Evolutionary conservation across 768 basidiomycete species (phyloP).

Genomic region (Mycena amicta): DNA sequence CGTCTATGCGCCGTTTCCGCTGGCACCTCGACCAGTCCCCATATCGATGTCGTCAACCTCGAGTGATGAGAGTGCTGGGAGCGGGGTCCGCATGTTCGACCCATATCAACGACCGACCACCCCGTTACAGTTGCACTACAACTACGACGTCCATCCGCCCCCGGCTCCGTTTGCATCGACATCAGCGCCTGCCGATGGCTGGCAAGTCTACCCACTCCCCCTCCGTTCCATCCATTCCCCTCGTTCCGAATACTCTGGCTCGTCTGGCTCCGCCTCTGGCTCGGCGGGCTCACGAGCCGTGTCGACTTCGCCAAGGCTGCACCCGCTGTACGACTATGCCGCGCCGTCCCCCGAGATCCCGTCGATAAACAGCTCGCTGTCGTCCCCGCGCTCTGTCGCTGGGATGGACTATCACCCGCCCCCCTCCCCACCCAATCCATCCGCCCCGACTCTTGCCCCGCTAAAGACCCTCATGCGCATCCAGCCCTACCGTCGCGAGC

Average conservation of each 20-base stretch:
- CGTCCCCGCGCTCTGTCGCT: not conserved
- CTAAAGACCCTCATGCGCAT: constrained; percentile 54
- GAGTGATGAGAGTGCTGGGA: not conserved
- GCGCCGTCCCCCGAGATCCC: not conserved
- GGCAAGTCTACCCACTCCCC: not conserved
- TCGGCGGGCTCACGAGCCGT: not conserved
- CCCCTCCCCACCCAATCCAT: constrained; percentile 6
- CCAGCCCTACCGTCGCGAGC: constrained; percentile 62
- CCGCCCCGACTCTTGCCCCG: constrained; percentile 52
- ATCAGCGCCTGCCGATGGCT: not conserved
- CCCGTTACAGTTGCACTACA: not conserved
- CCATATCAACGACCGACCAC: not conserved
- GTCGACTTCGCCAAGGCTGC: not conserved
- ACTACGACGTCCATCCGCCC: not conserved
- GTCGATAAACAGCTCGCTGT: not conserved
- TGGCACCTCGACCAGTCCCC: not conserved
- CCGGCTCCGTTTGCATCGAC: not conserved
- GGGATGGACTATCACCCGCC: not conserved
- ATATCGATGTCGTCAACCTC: not conserved
- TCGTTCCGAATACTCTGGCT: not conserved
- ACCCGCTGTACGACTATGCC: not conserved
- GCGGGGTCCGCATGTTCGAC: not conserved
- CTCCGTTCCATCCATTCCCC: not conserved
- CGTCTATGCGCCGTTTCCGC: constrained; percentile 25
- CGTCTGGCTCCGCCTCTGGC: not conserved